Evolutionary conservation across 257 asterid species (phyloP), one percentile per base, ranked within the genome.

Genomic region (Jasminum sambac): DNA sequence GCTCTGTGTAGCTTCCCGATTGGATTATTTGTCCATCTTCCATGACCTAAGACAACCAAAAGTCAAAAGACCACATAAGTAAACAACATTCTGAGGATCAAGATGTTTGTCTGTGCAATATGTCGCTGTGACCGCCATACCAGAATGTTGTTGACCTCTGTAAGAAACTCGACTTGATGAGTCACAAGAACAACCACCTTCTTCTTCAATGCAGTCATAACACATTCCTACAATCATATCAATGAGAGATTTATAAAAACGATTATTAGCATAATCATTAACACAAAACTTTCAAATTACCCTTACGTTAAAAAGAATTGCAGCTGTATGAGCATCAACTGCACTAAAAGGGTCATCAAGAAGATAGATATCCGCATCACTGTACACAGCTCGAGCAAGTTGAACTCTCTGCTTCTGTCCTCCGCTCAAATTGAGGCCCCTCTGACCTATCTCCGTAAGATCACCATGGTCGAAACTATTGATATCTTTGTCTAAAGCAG

Each of bases 271-370:
- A 23, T n/a, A 23, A 30, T 24, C 17, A 11, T 7, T n/a, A 6
- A 62, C 16, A 43, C 50, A 66, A 52, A n/a, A n/a, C n/a, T n/a
- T 66, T 23, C 19, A 17, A 11, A 25, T 43, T 72, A 58, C 58
- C 36, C 87, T 71, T 77, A 90, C 96, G 55, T 88, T 79, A 72
- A 88, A 90, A 74, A 90, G 95, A 23, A 78, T 41, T 62, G 87
- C 79, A 23, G 97, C 90, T 62, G 97, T 88, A 42, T 88, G 96
- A 69, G 97, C 97, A 84, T 90, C 97, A 8, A 91, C 93, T 10
- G 96, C 97, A 73, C 97, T 87, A 74, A 91, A 91, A 68, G 97
- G 96, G 67, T 91, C 97, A 25, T 91, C 97, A 16, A 89, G 88
- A 69, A 80, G 86, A 82, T 84, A 91, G 2, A 91, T 86, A 13